Evolutionary conservation across 345 rosid species (phyloP).

Genomic region (Noccaea bulbosa): DNA sequence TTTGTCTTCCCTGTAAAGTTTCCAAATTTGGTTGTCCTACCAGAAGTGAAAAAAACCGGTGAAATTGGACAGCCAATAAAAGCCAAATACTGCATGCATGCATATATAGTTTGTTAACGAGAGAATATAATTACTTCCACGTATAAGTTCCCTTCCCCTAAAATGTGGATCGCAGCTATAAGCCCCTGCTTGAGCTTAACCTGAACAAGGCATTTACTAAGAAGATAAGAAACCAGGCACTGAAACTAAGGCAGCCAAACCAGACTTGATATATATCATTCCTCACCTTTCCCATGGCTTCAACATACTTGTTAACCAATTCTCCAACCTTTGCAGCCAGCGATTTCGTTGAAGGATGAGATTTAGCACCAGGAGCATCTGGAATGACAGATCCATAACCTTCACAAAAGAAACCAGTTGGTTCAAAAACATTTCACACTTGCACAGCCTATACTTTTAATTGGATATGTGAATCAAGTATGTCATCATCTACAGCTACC

Average conservation of each 20-base stretch:
- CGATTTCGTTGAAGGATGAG: conserved; percentile 49
- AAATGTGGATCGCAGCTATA: conserved; percentile 80
- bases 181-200: conserved; percentile 95
- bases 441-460: neutral
- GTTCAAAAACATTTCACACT: neutral
- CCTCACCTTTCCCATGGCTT: conserved; percentile 93
- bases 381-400: conserved; percentile 92
- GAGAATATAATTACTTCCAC: conserved; percentile 60
- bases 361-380: conserved; percentile 76
- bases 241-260: conserved; percentile 6
- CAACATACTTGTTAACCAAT: conserved; percentile 66
- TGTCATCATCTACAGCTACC: conserved; percentile 14
- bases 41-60: conserved; percentile 17
- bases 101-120: neutral
- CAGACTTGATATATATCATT: neutral
- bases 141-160: conserved; percentile 86
- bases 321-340: conserved; percentile 69
- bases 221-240: conserved; percentile 13
- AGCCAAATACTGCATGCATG: neutral
- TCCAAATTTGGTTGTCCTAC: conserved; percentile 89
- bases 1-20: conserved; percentile 78
- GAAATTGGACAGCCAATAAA: conserved; percentile 17
- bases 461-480: neutral
- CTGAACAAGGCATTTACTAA: conserved; percentile 42
- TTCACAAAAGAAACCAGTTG: conserved; percentile 44